Evolutionary conservation across 2,329 filamentous ascomycete species (phyloP).

Genomic region (Ustulina deusta): DNA sequence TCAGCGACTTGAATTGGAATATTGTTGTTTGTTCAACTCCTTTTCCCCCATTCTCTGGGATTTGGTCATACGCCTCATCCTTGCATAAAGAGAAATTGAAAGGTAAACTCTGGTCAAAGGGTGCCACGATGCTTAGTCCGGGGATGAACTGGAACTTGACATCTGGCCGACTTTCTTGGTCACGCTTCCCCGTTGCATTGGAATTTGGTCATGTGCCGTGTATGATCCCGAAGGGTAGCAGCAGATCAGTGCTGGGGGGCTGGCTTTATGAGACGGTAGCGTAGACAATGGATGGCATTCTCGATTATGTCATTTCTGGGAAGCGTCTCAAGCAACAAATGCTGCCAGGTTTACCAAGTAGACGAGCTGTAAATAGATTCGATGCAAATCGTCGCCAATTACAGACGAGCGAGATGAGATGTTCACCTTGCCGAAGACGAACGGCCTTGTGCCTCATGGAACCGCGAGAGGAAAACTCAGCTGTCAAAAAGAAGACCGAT

Average conservation of each 20-base stretch:
- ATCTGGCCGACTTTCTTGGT: background rate
- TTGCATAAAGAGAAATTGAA: constrained; percentile 3
- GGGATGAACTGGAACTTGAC: background rate
- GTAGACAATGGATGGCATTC: background rate
- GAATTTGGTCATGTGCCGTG: background rate
- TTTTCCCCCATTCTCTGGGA: background rate
- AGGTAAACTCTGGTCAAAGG: background rate
- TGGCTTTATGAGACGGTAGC: background rate
- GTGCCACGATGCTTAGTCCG: background rate
- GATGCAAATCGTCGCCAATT: background rate
- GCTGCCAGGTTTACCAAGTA: background rate
- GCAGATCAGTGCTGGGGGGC: background rate
- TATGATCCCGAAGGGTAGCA: background rate
- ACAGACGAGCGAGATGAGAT: constrained; percentile 7
- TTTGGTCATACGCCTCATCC: background rate
- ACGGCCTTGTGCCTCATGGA: background rate
- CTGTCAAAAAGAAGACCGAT: background rate
- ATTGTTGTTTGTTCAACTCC: background rate
- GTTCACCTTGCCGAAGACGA: background rate
- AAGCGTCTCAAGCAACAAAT: background rate
- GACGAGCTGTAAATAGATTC: constrained; percentile 14
- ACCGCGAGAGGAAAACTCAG: constrained; percentile 8
- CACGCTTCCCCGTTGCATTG: background rate
- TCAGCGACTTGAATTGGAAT: constrained; percentile 27
- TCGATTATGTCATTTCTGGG: background rate